Evolutionary conservation across 2,329 filamentous ascomycete genomes (phyloP), one percentile per base, ranked within the genome.

Genomic region (Aspergillus spinulosporus): DNA sequence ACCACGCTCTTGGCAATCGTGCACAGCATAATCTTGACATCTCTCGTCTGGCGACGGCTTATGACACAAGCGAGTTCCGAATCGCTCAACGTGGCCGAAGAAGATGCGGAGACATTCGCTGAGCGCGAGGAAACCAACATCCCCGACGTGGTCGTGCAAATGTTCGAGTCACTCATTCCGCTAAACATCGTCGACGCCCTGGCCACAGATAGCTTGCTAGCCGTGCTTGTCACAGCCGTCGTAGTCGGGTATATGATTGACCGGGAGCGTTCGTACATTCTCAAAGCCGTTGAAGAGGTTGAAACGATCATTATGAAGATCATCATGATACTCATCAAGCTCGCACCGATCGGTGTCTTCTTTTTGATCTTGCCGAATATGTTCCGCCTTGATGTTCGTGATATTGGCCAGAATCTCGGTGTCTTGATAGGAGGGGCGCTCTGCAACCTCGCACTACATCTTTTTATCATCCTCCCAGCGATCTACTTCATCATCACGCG

Each of bases 351-450:
- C 37, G 52, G 52, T 11, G 52, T 55, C 36, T 55, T 55, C 37
- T 55, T 55, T 46, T 21, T 55, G 26, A 55, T 55, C 21, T 21
- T 55, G 3, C 46, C 52, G 5, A 55, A 55, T 29, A 55, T 55
- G 52, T 55, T 55, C 45, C 45, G 46, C 3, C 52, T 55, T 8
- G 46, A 55, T 31, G 40, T 55, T 1, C 28, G 46, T 4, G 52
- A 55, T 12, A 49, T 55, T 8, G 52, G 52, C 21, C 52, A 49
- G 37, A 55, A 55, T 14, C 52, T 55, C 37, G 52, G 52, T 21
- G 46, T 55, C 4, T 39, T 55, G 11, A 55, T 55, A 26, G 52
- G 52, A 3, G 52, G 52, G 2, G 15, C 52, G 5, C 45, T 55
- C 5, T 14, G 12, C 29, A 49, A 48, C 8, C 45, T 55, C 15